Percentiles rank a stretch among this genome's conserved stretches.
Evolutionary conservation across 805 yeast species (phyloP).

Genomic region (Kodamaea sagamina): DNA sequence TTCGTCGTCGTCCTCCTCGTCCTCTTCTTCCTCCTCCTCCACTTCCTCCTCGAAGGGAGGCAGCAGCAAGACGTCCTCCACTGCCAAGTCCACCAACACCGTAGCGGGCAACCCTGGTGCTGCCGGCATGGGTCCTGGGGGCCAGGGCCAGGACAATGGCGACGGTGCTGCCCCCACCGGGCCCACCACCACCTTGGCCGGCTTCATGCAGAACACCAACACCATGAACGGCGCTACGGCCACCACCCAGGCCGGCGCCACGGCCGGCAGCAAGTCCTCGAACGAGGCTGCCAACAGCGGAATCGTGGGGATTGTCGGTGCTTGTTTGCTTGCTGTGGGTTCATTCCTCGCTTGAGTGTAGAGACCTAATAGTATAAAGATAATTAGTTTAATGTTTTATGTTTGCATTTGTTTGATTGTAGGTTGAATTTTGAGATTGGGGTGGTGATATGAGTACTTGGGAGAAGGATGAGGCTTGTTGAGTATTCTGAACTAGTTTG

Average conservation of each 20-base stretch:
- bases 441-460: too few relatives aligned
- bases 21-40: conserved; percentile 15
- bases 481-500: too few relatives aligned
- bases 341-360: conserved; percentile 15
- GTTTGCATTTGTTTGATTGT: too few relatives aligned
- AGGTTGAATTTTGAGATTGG: too few relatives aligned
- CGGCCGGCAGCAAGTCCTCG: not conserved
- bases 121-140: conserved; percentile 7
- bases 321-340: conserved; percentile 24
- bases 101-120: conserved; percentile 9
- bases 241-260: not conserved
- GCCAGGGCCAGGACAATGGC: conserved; percentile 1
- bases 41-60: too few relatives aligned
- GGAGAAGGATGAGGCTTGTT: too few relatives aligned
- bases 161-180: not conserved
- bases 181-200: conserved; percentile 5
- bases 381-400: too few relatives aligned
- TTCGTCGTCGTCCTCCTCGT: conserved; percentile 17
- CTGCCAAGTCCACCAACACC: conserved; percentile 10
- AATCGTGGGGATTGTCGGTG: conserved; percentile 20
- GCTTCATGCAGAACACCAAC: conserved; percentile 6
- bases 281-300: conserved; percentile 13
- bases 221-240: not conserved
- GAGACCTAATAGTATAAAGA: not conserved
- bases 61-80: conserved; percentile 9